Evolutionary conservation across 75 land plant species (phyloP).

Genomic region (Selaginella moellendorffii): DNA sequence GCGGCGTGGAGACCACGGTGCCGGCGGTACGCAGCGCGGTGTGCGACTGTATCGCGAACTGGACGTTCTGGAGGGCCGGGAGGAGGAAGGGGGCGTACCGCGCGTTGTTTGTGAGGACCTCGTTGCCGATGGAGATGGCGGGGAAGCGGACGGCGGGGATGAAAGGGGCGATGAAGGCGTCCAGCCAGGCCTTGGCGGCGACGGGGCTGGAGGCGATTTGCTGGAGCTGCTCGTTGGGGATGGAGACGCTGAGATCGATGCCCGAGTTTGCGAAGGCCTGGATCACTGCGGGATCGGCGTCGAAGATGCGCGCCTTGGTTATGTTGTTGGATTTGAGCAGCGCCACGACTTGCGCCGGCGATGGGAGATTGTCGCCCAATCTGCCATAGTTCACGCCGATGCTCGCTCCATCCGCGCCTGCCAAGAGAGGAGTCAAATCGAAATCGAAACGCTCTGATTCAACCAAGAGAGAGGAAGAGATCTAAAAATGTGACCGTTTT

Average conservation of each 20-base stretch:
- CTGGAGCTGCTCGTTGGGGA: conserved; percentile 57
- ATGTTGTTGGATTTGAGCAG: too few species aligned
- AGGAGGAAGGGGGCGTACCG: not conserved
- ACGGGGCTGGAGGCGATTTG: conserved; percentile 47
- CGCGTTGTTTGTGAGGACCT: not conserved
- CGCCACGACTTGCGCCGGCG: too few species aligned
- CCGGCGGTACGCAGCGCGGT: conserved; percentile 9
- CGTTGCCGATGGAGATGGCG: conserved; percentile 22
- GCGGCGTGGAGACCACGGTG: conserved; percentile 38
- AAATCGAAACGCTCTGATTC: too few species aligned
- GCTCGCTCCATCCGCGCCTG: too few species aligned
- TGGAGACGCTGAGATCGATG: conserved; percentile 49
- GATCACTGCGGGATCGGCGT: too few species aligned
- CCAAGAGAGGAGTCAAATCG: too few species aligned
- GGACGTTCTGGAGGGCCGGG: not conserved
- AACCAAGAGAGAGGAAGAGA: too few species aligned
- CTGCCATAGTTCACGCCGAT: too few species aligned
- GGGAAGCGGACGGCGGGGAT: conserved; percentile 48
- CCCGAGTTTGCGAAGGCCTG: conserved; percentile 69
- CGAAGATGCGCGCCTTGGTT: too few species aligned
- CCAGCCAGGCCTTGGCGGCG: conserved; percentile 55
- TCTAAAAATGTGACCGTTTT: too few species aligned
- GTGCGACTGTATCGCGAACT: not conserved
- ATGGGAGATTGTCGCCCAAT: too few species aligned
- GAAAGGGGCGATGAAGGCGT: conserved; percentile 47